Percentiles rank a stretch among this genome's conserved stretches.
These are phyloP conservation scores for Thalassiosira exigua DNA, from an alignment of 352 stramenopile species.

Conservation along the genomic window DNA sequence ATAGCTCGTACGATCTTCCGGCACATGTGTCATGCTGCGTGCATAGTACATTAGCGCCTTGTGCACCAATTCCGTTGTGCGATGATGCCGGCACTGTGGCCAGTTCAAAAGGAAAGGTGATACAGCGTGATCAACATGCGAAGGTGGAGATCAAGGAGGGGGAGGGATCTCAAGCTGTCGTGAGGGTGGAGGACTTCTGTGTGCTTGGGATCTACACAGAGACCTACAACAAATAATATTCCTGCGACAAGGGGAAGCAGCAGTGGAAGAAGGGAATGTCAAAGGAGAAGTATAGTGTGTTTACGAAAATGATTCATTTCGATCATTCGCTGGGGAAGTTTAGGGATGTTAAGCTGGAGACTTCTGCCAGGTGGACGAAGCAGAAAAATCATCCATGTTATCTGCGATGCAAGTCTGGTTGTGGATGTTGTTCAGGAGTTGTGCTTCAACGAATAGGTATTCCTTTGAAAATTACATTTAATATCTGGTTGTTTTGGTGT, in stretches of 20 bases:
- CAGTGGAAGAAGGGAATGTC: constrained; percentile 11
- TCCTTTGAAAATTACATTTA: too few species aligned
- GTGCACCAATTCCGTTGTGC: background rate
- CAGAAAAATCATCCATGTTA: constrained; percentile 26
- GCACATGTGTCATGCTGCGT: too few species aligned
- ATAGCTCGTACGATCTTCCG: too few species aligned
- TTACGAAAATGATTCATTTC: constrained; percentile 29
- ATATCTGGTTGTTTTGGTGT: too few species aligned
- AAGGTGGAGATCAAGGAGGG: constrained; percentile 12
- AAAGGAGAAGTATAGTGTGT: constrained; percentile 17
- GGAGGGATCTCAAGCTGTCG: background rate
- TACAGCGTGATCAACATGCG: constrained; percentile 19
- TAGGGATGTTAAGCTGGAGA: background rate
- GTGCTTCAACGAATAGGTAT: too few species aligned
- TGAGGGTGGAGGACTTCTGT: constrained; percentile 17
- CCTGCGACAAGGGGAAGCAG: constrained; percentile 21
- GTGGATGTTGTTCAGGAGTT: constrained; percentile 32
- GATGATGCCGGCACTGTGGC: too few species aligned
- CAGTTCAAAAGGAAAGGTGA: constrained; percentile 4
- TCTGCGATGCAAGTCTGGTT: constrained; percentile 24
- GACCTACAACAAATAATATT: constrained; percentile 45
- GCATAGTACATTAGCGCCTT: too few species aligned
- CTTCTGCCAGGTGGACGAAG: constrained; percentile 10
- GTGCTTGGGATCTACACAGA: constrained; percentile 36
- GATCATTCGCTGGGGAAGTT: constrained; percentile 28